Percentiles rank a stretch among this genome's conserved stretches.
These are phyloP conservation scores for Actinidia arguta DNA, from an alignment of 179 eudicot genomes.

Conservation along the genomic window DNA sequence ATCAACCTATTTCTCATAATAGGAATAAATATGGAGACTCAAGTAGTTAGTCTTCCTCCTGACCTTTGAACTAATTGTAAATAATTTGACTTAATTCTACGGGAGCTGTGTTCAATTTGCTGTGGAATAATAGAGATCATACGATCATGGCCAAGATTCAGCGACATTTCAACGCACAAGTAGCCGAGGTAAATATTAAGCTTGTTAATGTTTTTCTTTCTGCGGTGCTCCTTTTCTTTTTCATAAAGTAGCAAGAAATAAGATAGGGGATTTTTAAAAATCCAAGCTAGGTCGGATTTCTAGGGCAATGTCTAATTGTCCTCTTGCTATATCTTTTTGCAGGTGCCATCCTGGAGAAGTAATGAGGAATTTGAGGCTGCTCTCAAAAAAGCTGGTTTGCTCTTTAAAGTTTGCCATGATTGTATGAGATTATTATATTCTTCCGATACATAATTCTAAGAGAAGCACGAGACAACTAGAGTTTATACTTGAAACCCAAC, in stretches of 20 bases:
- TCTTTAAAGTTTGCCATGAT: background rate
- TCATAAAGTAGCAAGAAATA: background rate
- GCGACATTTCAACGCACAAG: slow-evolving; percentile 56
- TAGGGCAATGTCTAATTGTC: slow-evolving; percentile 9
- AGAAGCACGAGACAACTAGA: background rate
- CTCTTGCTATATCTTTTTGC: slow-evolving; percentile 13
- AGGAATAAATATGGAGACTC: background rate
- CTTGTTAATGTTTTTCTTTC: background rate
- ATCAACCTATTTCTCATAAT: too few species aligned
- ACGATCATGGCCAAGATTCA: slow-evolving; percentile 73
- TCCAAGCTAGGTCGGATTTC: background rate
- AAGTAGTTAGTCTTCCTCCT: background rate
- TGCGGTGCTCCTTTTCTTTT: background rate
- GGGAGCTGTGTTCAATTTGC: slow-evolving; percentile 83
- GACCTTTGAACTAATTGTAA: background rate
- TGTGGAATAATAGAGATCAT: slow-evolving; percentile 52
- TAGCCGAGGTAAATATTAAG: slow-evolving; percentile 53
- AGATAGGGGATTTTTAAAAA: background rate
- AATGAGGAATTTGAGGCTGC: slow-evolving; percentile 47
- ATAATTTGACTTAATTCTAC: slow-evolving; percentile 24
- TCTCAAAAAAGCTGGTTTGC: slow-evolving; percentile 29
- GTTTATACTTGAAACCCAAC: background rate
- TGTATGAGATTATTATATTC: background rate
- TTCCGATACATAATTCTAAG: background rate
- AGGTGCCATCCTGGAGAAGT: slow-evolving; percentile 65